phyloP scores from a whole-genome alignment of 2,329 filamentous ascomycete species.

The Fusarium piperis region DNA sequence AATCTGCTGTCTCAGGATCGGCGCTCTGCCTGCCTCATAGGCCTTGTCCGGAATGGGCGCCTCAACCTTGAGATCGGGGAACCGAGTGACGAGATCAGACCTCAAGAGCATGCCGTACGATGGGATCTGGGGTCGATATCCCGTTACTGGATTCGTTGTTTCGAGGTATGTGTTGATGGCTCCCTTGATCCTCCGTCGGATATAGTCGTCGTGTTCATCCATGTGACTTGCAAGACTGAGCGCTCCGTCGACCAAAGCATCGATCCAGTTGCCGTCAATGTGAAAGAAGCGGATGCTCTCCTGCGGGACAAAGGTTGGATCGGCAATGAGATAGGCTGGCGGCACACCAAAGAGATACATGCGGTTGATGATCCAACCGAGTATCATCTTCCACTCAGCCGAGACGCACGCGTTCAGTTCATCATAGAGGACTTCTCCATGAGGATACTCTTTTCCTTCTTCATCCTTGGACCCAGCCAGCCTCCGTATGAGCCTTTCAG shows the following conservation, averaged over 20 bases:
- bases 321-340: background rate
- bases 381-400: background rate
- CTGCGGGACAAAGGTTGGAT: background rate
- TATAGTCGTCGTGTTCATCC: background rate
- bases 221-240: background rate
- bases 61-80: background rate
- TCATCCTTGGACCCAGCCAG: too few relatives aligned
- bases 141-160: background rate
- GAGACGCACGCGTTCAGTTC: background rate
- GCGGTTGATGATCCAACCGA: background rate
- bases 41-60: background rate
- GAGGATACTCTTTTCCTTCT: too few relatives aligned
- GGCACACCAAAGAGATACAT: background rate
- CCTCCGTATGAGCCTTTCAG: too few relatives aligned
- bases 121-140: background rate
- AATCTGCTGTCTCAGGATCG: background rate
- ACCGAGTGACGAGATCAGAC: background rate
- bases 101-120: background rate
- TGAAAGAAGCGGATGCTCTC: slow-evolving; percentile 3
- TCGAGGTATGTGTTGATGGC: background rate
- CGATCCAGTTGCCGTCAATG: background rate
- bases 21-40: background rate
- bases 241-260: background rate
- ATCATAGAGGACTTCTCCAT: background rate
- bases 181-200: background rate